Base-by-base conservation (phyloP, 2,329 filamentous ascomycete genomes). In the Botrytis byssoidea region DNA sequence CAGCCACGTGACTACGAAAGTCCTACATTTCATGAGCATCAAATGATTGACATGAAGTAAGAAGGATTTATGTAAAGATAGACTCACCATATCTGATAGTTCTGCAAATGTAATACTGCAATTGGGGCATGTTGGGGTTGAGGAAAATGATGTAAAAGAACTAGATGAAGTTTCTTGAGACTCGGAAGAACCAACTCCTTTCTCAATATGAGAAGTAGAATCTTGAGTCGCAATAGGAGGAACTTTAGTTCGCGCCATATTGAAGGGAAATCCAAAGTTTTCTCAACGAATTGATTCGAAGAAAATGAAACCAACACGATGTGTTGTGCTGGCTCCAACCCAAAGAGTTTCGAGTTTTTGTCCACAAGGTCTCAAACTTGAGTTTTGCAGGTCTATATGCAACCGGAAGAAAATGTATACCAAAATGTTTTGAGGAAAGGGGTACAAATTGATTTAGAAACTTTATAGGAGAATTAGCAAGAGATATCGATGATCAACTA, bases 1-100 rank as follows among this genome's bases (percentile, higher is more conserved):
- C 72, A 32, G 75, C 74, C 78, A 80, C 78, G 77, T 81, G 79
- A 79, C 78, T 70, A 10, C 74, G 69, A 74, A 77, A 79, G 70
- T 79, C 75, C 79, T 80, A 74, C 66, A 76, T 65, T 75, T 61
- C 72, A 74, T 79, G 74, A 79, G 74, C 74, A 74, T 64, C 51
- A 61, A 66, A 55, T 35, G 32, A 71, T 65, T 22, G 59, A 65
- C 35, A 32, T 40, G 37, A 46, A 40, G 64, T 63, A 46, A 22
- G 10, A 32, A 42, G 22, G 48, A 67, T 29, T 37, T 44, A 60
- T 40, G 55, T 32, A 35, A 57, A 51, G 55, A 59, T n/a, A 16
- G 16, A 73, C 74, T 71, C 44, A 75, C 74, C 44, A 37, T 57
- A 42, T 67, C 48, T 64, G 74, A 73, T 51, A 73, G 63, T 18